phyloP scores from a whole-genome alignment of 768 basidiomycete species.

The Tulasnella sp. region DNA sequence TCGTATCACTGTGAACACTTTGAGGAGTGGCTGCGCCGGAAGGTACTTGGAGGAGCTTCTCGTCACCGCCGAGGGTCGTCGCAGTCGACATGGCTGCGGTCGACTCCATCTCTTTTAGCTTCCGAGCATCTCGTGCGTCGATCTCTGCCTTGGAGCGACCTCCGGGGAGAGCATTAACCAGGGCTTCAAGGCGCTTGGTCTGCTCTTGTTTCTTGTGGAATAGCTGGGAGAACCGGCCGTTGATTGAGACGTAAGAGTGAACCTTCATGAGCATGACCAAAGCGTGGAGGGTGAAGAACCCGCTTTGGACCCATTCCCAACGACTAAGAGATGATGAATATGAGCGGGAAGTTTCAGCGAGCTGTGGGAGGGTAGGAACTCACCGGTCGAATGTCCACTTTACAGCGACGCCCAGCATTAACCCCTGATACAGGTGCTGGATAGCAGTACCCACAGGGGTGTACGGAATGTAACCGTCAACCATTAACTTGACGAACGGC shows the following conservation, averaged over 20 bases:
- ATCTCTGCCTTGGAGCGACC: slow-evolving; percentile 58
- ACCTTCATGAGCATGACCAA: slow-evolving; percentile 92
- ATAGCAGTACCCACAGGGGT: slow-evolving; percentile 53
- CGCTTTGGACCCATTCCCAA: slow-evolving; percentile 98
- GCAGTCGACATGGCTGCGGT: slow-evolving; percentile 23
- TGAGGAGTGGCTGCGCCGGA: slow-evolving; percentile 27
- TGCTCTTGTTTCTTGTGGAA: slow-evolving; percentile 42
- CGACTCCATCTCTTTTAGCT: slow-evolving; percentile 34
- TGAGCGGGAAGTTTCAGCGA: neutral
- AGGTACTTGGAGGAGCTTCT: neutral
- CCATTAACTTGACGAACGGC: slow-evolving; percentile 69
- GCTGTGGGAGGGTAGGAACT: slow-evolving; percentile 19
- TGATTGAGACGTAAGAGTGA: slow-evolving; percentile 87
- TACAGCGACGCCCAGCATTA: slow-evolving; percentile 62
- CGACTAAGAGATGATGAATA: slow-evolving; percentile 42
- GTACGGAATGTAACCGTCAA: slow-evolving; percentile 73
- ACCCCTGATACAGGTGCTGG: slow-evolving; percentile 74
- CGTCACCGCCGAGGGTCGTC: neutral
- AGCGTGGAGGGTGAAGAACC: slow-evolving; percentile 79
- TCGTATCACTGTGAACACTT: slow-evolving; percentile 31
- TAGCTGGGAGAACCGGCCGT: slow-evolving; percentile 63
- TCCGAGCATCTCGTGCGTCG: slow-evolving; percentile 39
- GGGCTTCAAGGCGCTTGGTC: slow-evolving; percentile 40
- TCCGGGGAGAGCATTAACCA: slow-evolving; percentile 43
- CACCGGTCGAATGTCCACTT: slow-evolving; percentile 87